These are phyloP conservation scores for Ramaria sp. DNA, from an alignment of 768 basidiomycete genomes.

Conservation along the genomic window DNA sequence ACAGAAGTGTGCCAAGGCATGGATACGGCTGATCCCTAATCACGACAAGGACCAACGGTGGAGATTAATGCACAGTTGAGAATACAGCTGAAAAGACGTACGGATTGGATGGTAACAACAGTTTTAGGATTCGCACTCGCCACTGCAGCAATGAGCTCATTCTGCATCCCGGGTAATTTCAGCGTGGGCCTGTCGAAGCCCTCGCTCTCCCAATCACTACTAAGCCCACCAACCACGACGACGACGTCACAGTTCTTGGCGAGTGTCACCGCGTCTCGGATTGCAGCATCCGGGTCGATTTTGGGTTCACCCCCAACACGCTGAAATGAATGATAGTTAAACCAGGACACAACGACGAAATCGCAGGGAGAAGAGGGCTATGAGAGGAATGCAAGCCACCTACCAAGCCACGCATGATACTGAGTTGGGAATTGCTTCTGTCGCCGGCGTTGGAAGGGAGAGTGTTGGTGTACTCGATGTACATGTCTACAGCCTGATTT, in stretches of 20 bases:
- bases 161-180: slow-evolving; percentile 45
- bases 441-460: slow-evolving; percentile 31
- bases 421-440: slow-evolving; percentile 42
- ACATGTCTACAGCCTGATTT: slow-evolving; percentile 36
- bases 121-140: slow-evolving; percentile 46
- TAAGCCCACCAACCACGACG: slow-evolving; percentile 48
- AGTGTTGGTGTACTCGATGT: slow-evolving; percentile 60
- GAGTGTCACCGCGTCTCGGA: slow-evolving; percentile 43
- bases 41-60: no score
- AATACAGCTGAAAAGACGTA: slow-evolving; percentile 19
- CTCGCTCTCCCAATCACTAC: slow-evolving; percentile 68
- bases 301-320: slow-evolving; percentile 60
- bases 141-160: slow-evolving; percentile 46
- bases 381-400: slow-evolving; percentile 14
- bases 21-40: slow-evolving; percentile 53
- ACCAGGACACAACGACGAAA: neutral
- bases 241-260: slow-evolving; percentile 47
- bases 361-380: neutral
- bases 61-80: no score
- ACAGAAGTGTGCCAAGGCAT: slow-evolving; percentile 66
- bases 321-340: slow-evolving; percentile 19
- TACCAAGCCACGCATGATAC: slow-evolving; percentile 60
- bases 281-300: slow-evolving; percentile 45
- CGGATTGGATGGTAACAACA: slow-evolving; percentile 39
- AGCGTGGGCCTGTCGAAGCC: slow-evolving; percentile 60